Conservation (phyloP, 2,329 filamentous ascomycete species). For the Alternaria rosae region DNA sequence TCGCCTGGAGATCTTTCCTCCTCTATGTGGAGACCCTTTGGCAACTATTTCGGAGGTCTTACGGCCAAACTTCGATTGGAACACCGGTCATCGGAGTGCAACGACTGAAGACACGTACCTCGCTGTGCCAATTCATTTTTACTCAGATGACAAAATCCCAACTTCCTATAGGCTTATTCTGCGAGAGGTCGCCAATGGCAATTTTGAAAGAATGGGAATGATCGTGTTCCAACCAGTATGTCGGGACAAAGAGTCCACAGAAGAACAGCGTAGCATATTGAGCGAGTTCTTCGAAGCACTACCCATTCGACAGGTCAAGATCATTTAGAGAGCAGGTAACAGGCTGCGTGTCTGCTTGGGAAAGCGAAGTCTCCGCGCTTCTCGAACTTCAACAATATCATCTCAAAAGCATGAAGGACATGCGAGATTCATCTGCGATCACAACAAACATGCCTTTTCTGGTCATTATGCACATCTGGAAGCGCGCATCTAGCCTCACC, state of each 20-base stretch:
- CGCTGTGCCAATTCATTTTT: not conserved
- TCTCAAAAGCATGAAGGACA: not conserved
- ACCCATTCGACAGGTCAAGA: not conserved
- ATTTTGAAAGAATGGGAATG: not conserved
- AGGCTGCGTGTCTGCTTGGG: not conserved
- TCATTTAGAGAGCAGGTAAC: not conserved
- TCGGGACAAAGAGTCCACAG: not conserved
- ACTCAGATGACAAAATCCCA: too few species aligned
- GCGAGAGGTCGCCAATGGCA: not conserved
- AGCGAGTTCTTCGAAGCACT: not conserved
- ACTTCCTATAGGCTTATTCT: not conserved
- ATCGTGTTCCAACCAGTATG: too few species aligned
- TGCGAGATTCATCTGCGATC: not conserved
- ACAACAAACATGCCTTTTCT: not conserved
- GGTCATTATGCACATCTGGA: not conserved
- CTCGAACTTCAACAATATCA: not conserved
- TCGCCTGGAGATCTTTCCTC: not conserved
- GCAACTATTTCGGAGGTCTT: too few species aligned
- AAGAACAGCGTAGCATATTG: not conserved
- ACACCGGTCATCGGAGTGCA: fast-evolving
- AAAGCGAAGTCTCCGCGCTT: not conserved
- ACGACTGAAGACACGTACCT: not conserved
- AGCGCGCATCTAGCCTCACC: not conserved
- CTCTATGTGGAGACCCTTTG: too few species aligned
- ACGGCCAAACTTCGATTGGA: not conserved